Conservation (phyloP, 2,329 filamentous ascomycete species). For the Pseudogymnoascus sp. region DNA sequence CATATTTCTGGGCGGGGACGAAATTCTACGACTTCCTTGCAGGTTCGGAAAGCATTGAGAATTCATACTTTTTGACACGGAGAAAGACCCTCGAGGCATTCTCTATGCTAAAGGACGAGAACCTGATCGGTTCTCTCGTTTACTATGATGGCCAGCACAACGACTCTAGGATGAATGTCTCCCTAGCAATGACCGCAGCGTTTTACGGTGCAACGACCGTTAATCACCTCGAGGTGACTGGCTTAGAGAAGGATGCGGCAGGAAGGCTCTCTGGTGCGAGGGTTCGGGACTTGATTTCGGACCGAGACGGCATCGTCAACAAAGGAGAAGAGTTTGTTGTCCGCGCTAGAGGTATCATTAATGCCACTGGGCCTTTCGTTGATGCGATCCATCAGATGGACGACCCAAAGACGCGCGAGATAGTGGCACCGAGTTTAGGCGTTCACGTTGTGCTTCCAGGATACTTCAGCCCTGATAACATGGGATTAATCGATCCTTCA, state of each 20-base stretch:
- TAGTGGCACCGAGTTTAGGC: slow-evolving; percentile 78
- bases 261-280: slow-evolving; percentile 68
- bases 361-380: slow-evolving; percentile 82
- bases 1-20: slow-evolving; percentile 70
- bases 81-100: slow-evolving; percentile 83
- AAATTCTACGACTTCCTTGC: slow-evolving; percentile 83
- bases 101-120: slow-evolving; percentile 77
- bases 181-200: slow-evolving; percentile 80
- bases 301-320: slow-evolving; percentile 50
- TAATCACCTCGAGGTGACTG: slow-evolving; percentile 76
- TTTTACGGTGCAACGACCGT: slow-evolving; percentile 76
- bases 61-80: slow-evolving; percentile 78
- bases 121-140: slow-evolving; percentile 72
- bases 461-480: slow-evolving; percentile 77
- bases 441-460: slow-evolving; percentile 82
- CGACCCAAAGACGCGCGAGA: slow-evolving; percentile 62
- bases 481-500: slow-evolving; percentile 80
- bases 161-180: slow-evolving; percentile 88
- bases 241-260: slow-evolving; percentile 64
- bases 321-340: slow-evolving; percentile 59
- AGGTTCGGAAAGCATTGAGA: slow-evolving; percentile 80
- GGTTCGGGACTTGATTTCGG: slow-evolving; percentile 63
- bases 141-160: slow-evolving; percentile 93
- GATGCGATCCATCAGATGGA: slow-evolving; percentile 84
- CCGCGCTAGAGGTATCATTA: slow-evolving; percentile 74